Evolutionary conservation across 1,284 basidiomycete species (phyloP), one percentile per base, ranked within the genome.

Genomic region (Mycena citricolor): DNA sequence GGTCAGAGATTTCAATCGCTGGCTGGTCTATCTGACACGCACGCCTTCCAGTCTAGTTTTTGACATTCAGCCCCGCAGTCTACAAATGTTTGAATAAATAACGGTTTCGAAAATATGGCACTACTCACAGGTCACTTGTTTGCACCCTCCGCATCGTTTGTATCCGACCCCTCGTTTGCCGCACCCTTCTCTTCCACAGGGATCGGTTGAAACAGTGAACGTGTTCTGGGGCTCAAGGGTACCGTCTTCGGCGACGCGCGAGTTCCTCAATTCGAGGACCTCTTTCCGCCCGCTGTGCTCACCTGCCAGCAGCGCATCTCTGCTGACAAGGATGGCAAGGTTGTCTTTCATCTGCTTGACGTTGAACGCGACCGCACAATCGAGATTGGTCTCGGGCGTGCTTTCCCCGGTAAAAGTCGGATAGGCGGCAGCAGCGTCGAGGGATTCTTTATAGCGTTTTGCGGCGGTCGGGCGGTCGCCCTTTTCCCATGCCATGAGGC

Each of bases 381-480:
- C 61, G 34, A 60, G 47, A 4, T 57, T 55, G 20, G 47, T 51
- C 17, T 44, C 42, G 1, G 42, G 47, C 4, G 49, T 52, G 8
- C 48, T 26, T 8, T 47, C 23, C 7, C 28, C 11, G 21, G 49
- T 47, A 35, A 61, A 63, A 4, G 55, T 39, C 7, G 52, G 32
- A 28, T 62, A 49, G 3, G 58, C 59, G 8, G 49, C 54, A 14
- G 59, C 63, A 12, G 64, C 45, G 32, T 63, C 62, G 7, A 66
- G 38, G 5, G 56, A 61, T 39, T 63, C 62, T n/a, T 57, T 53
- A 42, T 66, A 65, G 4, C 63, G 54, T 47, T 64, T 66, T 14
- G 63, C 57, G 35, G 63, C 57, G 3, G 62, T 64, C 4, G 61
- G 45, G 7, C 63, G 60, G 39, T 66, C 63, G 13, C 54, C 44